A percentile compares a stretch with the other conserved stretches of the same genome.
These are phyloP conservation scores for Lichtheimia ramosa DNA, from an alignment of 371 early-diverging fungal species.

Conservation along the genomic window DNA sequence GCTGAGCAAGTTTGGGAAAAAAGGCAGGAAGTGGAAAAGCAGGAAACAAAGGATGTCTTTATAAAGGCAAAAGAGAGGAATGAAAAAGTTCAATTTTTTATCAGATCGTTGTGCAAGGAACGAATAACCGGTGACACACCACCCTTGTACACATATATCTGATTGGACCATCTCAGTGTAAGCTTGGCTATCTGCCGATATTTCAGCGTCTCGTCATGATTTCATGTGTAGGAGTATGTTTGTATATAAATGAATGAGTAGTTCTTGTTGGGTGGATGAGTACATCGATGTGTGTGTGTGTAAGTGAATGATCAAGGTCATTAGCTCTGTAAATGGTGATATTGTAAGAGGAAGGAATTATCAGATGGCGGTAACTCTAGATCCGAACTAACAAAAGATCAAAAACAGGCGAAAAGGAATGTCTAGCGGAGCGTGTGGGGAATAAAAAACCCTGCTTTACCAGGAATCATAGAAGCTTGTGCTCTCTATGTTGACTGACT, in stretches of 20 bases:
- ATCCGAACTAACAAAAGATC: neutral
- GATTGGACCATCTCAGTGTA: neutral
- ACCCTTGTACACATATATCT: neutral
- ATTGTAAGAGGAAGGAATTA: neutral
- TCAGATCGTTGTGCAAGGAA: constrained; percentile 9
- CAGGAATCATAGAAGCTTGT: constrained; percentile 1
- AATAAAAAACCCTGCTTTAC: neutral
- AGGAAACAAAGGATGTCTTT: neutral
- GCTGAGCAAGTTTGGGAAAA: neutral
- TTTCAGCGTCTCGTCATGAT: neutral
- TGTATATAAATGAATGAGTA: neutral
- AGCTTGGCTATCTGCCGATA: no score
- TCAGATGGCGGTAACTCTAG: neutral
- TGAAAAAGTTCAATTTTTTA: neutral
- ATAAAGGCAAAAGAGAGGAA: neutral
- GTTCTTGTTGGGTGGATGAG: neutral
- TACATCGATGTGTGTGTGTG: no score
- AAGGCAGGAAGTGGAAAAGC: neutral
- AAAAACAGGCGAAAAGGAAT: neutral
- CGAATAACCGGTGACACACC: neutral
- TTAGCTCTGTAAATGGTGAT: no score
- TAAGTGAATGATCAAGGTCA: no score
- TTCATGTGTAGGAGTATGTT: neutral
- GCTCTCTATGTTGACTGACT: neutral
- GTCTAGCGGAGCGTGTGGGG: neutral